Base-by-base conservation (phyloP, 805 yeast genomes). In the Zygosaccharomyces bisporus region DNA sequence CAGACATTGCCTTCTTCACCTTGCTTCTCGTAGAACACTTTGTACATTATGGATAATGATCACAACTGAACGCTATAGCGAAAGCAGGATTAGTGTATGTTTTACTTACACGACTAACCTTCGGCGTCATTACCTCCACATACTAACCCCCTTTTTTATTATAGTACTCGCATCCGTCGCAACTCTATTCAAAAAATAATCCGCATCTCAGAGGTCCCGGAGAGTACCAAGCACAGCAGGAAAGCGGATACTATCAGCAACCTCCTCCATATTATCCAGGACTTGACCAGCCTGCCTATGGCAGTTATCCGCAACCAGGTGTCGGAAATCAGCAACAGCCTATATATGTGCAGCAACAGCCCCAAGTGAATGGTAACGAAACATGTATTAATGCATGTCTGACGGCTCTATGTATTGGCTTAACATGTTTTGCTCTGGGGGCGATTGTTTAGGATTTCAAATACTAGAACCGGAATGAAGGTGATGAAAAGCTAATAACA, bases 361-460 rank as follows among this genome's bases (percentile, higher is more conserved):
- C 71, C 5, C 69, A 61, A 24, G 53, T 53, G 21, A 55, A 56
- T 20, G 68, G 66, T 39, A 67, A 66, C 43, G 58, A 60, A 9
- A 74, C 65, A 47, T 77, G 81, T 61, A 62, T 75, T 52, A 63
- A 73, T 53, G 81, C 75, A 9, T 76, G 81, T 65, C 57, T 76
- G 37, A 79, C 76, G 18, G 79, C 76, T 19, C 44, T 75, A 58
- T 76, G 81, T 70, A 48, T 76, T 25, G 30, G n/a, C 10, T 7
- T 12, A 9, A 25, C 30, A 4, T 25, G 30, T 25, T 25, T 25
- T n/a, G 30, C 30, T 25, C 30, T 25, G 13, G 30, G 30, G 5
- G 30, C 30, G 13, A 25, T 25, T 10, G 30, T 25, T 12, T 25
- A 25, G 13, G 30, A 10, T 25, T 21, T 8, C 24, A 21, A 21